Conservation (phyloP, 768 basidiomycete genomes). For the Tylopilus plumbeoviolaceoides region DNA sequence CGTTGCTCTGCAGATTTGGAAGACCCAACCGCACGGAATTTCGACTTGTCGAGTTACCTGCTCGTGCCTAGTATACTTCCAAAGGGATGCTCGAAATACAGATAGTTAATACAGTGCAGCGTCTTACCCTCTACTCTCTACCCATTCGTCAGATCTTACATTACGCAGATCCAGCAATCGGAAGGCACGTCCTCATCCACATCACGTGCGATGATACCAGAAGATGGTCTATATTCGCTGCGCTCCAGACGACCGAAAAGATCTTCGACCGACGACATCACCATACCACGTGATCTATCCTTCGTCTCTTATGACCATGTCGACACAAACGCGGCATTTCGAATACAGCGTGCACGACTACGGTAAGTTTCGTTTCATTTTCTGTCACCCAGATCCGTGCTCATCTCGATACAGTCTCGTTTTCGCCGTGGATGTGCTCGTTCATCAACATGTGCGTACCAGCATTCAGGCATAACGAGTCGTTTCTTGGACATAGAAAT, state of each 20-base stretch:
- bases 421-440: slow-evolving; percentile 36
- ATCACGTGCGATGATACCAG: slow-evolving; percentile 39
- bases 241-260: slow-evolving; percentile 63
- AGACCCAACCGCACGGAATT: slow-evolving; percentile 68
- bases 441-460: slow-evolving; percentile 64
- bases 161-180: slow-evolving; percentile 55
- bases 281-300: slow-evolving; percentile 3
- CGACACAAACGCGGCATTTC: slow-evolving; percentile 19
- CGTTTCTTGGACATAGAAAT: slow-evolving; percentile 36
- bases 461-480: background rate
- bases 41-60: slow-evolving; percentile 89
- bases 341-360: slow-evolving; percentile 42
- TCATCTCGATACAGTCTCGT: slow-evolving; percentile 15
- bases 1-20: slow-evolving; percentile 54
- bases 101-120: slow-evolving; percentile 64
- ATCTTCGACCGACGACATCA: too few species aligned
- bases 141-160: slow-evolving; percentile 81
- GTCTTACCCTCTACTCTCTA: slow-evolving; percentile 91
- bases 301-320: background rate
- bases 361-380: slow-evolving; percentile 27
- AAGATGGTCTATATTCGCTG: slow-evolving; percentile 45
- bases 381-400: background rate
- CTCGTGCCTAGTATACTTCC: slow-evolving; percentile 72
- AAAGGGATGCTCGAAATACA: too few species aligned
- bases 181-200: too few species aligned